Conservation (phyloP, 2,329 filamentous ascomycete genomes). For the Cryphonectria japonica region DNA sequence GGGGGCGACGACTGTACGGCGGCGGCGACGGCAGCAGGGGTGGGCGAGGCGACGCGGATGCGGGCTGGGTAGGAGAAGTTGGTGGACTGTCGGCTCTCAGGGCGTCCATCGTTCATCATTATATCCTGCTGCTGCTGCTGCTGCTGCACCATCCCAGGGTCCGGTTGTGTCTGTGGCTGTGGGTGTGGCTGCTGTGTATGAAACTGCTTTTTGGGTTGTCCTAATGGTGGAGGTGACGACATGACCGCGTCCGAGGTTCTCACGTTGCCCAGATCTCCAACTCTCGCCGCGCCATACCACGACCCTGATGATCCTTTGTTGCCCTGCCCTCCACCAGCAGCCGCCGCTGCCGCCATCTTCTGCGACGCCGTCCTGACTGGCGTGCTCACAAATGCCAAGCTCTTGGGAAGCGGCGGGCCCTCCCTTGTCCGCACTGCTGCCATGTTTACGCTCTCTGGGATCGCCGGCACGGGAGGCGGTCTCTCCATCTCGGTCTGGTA, state of each 20-base stretch:
- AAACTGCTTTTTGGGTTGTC: background rate
- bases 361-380: conserved; percentile 59
- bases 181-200: background rate
- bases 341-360: conserved; percentile 40
- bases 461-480: conserved; percentile 76
- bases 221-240: conserved; percentile 30
- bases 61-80: conserved; percentile 63
- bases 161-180: background rate
- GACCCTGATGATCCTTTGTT: conserved; percentile 39
- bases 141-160: background rate
- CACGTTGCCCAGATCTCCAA: conserved; percentile 49
- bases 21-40: conserved; percentile 30
- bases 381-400: conserved; percentile 44
- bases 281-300: conserved; percentile 54
- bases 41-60: conserved; percentile 46
- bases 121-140: conserved; percentile 25
- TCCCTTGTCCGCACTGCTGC: conserved; percentile 30
- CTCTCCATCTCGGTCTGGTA: conserved; percentile 45
- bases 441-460: conserved; percentile 58
- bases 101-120: conserved; percentile 37
- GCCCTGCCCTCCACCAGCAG: conserved; percentile 32
- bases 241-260: conserved; percentile 50
- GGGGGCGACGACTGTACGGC: conserved; percentile 12
- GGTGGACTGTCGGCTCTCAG: conserved; percentile 53
- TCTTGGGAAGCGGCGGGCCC: conserved; percentile 36